phyloP scores from a whole-genome alignment of 208 protist genomes.

The Leishmania martiniquensis region DNA sequence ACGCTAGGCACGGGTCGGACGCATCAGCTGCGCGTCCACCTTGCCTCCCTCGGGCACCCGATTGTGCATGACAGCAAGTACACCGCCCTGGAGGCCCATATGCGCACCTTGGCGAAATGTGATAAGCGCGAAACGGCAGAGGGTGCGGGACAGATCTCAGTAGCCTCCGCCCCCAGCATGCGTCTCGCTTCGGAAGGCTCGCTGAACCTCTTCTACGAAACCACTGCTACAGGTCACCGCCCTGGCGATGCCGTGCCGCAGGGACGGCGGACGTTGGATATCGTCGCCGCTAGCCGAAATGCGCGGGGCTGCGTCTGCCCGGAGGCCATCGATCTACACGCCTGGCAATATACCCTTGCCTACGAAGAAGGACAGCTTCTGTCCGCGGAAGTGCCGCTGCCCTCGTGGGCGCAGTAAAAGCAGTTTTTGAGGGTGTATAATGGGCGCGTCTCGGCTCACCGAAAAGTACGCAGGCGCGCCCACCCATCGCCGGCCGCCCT shows the following conservation, averaged over 20 bases:
- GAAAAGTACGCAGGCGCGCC: background rate
- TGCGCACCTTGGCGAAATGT: slow-evolving; percentile 14
- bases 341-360: slow-evolving; percentile 60
- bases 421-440: background rate
- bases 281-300: slow-evolving; percentile 15
- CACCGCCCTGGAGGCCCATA: slow-evolving; percentile 19
- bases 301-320: slow-evolving; percentile 48
- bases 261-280: background rate
- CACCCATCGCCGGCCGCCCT: background rate
- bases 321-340: slow-evolving; percentile 65
- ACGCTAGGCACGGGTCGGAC: slow-evolving; percentile 89
- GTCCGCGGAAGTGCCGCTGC: slow-evolving; percentile 38
- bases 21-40: slow-evolving; percentile 94
- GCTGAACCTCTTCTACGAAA: slow-evolving; percentile 2
- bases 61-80: slow-evolving; percentile 89
- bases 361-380: slow-evolving; percentile 22
- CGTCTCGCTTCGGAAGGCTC: slow-evolving; percentile 1
- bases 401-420: slow-evolving; percentile 29
- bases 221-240: background rate
- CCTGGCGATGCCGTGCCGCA: background rate
- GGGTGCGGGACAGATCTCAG: background rate
- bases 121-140: background rate
- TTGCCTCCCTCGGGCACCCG: slow-evolving; percentile 82
- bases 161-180: background rate
- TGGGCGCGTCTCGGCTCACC: background rate